phyloP scores from a whole-genome alignment of 176 grass and related monocot species.

The Phoenix dactylifera region DNA sequence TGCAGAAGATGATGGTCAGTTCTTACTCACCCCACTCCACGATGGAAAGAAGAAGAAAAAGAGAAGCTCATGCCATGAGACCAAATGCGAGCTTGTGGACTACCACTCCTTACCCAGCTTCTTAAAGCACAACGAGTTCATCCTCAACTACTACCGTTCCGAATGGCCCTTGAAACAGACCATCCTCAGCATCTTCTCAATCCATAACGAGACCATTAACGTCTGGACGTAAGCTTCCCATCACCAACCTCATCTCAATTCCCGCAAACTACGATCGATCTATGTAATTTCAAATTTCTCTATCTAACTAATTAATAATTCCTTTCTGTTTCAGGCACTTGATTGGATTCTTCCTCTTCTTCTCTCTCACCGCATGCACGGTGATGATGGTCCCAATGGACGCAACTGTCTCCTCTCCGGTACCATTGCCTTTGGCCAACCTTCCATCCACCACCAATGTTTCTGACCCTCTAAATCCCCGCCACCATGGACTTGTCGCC shows the following conservation, averaged over 20 bases:
- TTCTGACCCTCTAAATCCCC: no score
- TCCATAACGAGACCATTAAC: slow-evolving; percentile 84
- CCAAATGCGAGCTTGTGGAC: slow-evolving; percentile 33
- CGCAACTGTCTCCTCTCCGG: neutral
- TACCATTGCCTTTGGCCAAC: no score
- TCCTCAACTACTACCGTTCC: slow-evolving; percentile 59
- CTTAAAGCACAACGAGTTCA: slow-evolving; percentile 75
- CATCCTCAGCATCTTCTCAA: slow-evolving; percentile 50
- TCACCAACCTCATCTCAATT: no score
- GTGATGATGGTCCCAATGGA: slow-evolving; percentile 33
- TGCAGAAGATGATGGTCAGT: no score
- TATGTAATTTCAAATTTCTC: no score
- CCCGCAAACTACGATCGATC: no score
- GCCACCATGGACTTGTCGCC: no score
- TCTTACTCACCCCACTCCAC: no score
- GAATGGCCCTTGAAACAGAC: slow-evolving; percentile 63
- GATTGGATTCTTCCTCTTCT: slow-evolving; percentile 74
- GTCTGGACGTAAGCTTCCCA: slow-evolving; percentile 48
- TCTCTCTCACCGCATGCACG: slow-evolving; percentile 43
- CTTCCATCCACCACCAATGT: no score
- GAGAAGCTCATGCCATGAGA: slow-evolving; percentile 21
- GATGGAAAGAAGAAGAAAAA: neutral
- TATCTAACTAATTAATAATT: neutral
- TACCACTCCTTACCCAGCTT: slow-evolving; percentile 54
- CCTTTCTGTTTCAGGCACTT: slow-evolving; percentile 35